Base-by-base conservation (phyloP, 345 rosid species). In the Euphorbia pulcherrima region DNA sequence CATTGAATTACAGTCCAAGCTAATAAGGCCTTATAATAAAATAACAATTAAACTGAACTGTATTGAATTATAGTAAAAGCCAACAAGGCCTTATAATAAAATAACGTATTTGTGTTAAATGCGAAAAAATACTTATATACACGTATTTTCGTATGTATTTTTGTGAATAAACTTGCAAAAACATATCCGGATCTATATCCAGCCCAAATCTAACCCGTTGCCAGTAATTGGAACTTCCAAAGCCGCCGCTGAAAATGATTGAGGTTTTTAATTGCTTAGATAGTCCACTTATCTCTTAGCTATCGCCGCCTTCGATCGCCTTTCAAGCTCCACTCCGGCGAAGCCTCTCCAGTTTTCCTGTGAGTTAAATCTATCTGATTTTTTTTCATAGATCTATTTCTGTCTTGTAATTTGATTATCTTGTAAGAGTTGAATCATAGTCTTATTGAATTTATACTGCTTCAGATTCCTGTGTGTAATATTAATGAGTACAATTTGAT, bases 381-480 rank as follows among this genome's bases (percentile, higher is more conserved):
- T 8, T 44, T 11, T 62, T 62, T 62, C 35, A 1, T 62, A 62
- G 67, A 62, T 62, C 67, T 62, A 44, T 62, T 14, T 41, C 24
- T 62, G 6, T 1, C 4, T 13, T 9, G 1, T 37, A 21, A n/a
- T 37, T 20, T 8, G 21, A 30, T 5, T 14, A 6, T n/a, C 0
- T 39, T 21, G 1, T 23, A 39, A 51, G 29, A 20, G 14, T 10
- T 4, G 30, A 39, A 27, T 24, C 2, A 12, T 39, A 61, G 55
- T 20, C 20, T 50, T 5, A 50, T 50, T 50, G 16, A 5, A 23
- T 50, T 50, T 50, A 1, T 18, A 18, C n/a, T 0, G 8, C n/a
- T 65, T 30, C 14, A 1, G 8, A 20, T 51, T 33, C 2, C 28
- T 65, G 2, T 2, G 14, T 65, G 51, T 2, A 10, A 14, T 11